Evolutionary conservation across 2,329 filamentous ascomycete genomes (phyloP), one percentile per base, ranked within the genome.

Genomic region (Fusarium sp.): DNA sequence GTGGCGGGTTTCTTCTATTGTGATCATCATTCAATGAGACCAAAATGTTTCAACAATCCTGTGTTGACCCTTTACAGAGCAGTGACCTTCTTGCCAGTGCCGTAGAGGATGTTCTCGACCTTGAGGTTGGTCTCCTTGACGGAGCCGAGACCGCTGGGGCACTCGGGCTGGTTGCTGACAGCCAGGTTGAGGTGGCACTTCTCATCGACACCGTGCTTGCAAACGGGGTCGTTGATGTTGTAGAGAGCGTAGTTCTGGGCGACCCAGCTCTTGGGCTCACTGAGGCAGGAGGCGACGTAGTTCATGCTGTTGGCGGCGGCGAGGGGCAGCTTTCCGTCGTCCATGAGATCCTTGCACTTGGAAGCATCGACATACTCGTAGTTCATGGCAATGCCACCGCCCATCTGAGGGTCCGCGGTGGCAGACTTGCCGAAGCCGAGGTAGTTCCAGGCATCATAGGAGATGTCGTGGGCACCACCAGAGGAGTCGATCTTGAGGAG

Each of bases 371-470:
- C 85, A 37, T 84, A 80, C 78, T 88, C 84, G 78, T 85, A 90
- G 47, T 85, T 80, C 84, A 90, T 89, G 43, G 81, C 76, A 50
- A 88, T 81, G 59, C 86, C 85, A 54, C 89, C 89, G 67, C 88
- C 89, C 38, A 79, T 67, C 4, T 84, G 81, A 15, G 88, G 88
- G 59, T 83, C 78, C 15, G 83, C 79, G 9, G 80, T 82, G 45
- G 89, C 89, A 14, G 84, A 83, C 69, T 84, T 76, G 72, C 89
- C 89, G 37, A 85, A 87, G 75, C 81, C 80, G 45, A 91, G 87
- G 76, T 87, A 87, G 84, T 90, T 90, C 88, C 88, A 91, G 59
- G 89, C 89, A 71, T 91, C 89, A 83, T 91, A 91, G 66, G 84
- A 86, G 82, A 91, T 86, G 80, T 91, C 90, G 79, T 89, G 80